These are phyloP conservation scores for Metschnikowia shivogae DNA, from an alignment of 805 yeast genomes.

Conservation along the genomic window DNA sequence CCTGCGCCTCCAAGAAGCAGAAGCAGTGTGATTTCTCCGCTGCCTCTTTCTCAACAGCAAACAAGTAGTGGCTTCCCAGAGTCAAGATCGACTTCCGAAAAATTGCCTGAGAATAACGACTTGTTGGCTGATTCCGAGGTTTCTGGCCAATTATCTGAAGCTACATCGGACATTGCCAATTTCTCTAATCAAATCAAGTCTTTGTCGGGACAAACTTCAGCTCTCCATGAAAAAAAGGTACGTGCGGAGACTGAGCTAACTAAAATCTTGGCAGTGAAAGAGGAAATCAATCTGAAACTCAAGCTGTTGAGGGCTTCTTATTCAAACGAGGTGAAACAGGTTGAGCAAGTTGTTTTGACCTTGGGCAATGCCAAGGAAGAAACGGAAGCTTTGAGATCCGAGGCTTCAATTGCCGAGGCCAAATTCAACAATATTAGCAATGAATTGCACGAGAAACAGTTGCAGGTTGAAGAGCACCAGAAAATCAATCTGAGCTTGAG, in stretches of 20 bases:
- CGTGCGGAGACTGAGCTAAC: constrained; percentile 75
- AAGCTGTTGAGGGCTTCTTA: constrained; percentile 62
- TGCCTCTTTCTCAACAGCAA: constrained; percentile 5
- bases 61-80: background rate
- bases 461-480: constrained; percentile 62
- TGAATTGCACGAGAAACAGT: constrained; percentile 57
- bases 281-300: constrained; percentile 70
- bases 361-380: constrained; percentile 61
- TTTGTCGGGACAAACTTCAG: constrained; percentile 67
- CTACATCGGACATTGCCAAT: constrained; percentile 83
- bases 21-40: constrained; percentile 1
- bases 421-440: constrained; percentile 66
- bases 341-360: constrained; percentile 63
- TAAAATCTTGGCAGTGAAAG: constrained; percentile 61
- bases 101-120: constrained; percentile 35
- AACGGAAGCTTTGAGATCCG: constrained; percentile 64
- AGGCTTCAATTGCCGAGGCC: constrained; percentile 74
- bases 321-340: constrained; percentile 74
- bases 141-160: constrained; percentile 65
- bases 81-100: background rate
- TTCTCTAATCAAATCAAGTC: constrained; percentile 81
- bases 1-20: constrained; percentile 39
- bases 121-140: constrained; percentile 57
- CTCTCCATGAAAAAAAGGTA: constrained; percentile 62
- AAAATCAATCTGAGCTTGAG: constrained; percentile 60